Conservation (phyloP, 345 rosid species). For the Euphorbia lathyris region DNA sequence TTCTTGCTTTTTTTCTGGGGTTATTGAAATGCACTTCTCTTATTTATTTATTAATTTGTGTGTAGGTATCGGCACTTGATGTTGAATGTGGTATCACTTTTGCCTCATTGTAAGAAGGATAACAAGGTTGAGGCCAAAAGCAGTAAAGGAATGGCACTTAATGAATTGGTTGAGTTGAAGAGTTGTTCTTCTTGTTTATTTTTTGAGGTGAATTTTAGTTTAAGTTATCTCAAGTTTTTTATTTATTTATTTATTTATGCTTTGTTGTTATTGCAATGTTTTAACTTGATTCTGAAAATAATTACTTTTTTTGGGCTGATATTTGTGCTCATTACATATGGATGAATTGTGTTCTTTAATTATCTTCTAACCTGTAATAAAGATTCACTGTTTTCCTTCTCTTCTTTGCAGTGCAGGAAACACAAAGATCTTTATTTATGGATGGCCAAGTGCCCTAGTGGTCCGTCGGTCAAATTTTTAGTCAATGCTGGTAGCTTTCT, state of each 20-base stretch:
- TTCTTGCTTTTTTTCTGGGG: slow-evolving; percentile 2
- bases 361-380: neutral
- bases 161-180: slow-evolving; percentile 86
- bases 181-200: slow-evolving; percentile 82
- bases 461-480: slow-evolving; percentile 92
- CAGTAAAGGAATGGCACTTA: slow-evolving; percentile 70
- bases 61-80: slow-evolving; percentile 91
- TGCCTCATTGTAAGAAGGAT: slow-evolving; percentile 96
- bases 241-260: neutral
- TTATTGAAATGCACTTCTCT: neutral
- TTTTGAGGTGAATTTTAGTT: slow-evolving; percentile 59
- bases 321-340: neutral
- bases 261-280: neutral
- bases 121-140: slow-evolving; percentile 82
- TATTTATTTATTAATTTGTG: neutral
- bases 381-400: neutral
- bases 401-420: slow-evolving; percentile 74
- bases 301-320: slow-evolving; percentile 1
- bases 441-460: slow-evolving; percentile 65
- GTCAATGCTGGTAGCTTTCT: slow-evolving; percentile 80
- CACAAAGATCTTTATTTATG: slow-evolving; percentile 86
- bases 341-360: neutral
- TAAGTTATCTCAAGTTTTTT: neutral
- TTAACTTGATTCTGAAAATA: neutral
- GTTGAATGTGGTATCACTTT: slow-evolving; percentile 84